A percentile compares a stretch with the other conserved stretches of the same genome.
Evolutionary conservation across 805 yeast genomes (phyloP).

Genomic region (Candida mattraensis): DNA sequence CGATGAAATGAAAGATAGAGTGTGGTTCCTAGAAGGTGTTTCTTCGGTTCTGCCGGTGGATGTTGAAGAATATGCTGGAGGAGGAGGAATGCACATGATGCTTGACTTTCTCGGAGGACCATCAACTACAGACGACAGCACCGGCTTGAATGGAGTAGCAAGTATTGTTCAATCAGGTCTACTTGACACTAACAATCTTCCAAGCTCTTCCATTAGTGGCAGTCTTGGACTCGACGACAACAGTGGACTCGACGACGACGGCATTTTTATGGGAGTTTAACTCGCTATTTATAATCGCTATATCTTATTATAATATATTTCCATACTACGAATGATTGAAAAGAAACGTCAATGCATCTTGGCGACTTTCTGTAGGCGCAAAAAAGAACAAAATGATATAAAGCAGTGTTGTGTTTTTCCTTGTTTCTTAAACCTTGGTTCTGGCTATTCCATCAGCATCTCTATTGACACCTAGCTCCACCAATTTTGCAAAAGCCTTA

Average conservation of each 20-base stretch:
- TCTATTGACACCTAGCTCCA: conserved; percentile 44
- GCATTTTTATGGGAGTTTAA: conserved; percentile 27
- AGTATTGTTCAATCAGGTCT: conserved; percentile 45
- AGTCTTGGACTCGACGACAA: conserved; percentile 52
- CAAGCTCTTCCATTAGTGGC: conserved; percentile 47
- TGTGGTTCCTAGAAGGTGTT: conserved; percentile 94
- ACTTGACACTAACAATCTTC: conserved; percentile 54
- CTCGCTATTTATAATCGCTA: no score
- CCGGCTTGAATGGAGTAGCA: conserved; percentile 43
- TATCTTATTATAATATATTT: no score
- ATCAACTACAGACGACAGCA: conserved; percentile 34
- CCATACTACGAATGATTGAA: no score
- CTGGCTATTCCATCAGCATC: conserved; percentile 35
- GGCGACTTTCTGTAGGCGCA: no score
- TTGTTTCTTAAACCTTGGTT: conserved; percentile 22
- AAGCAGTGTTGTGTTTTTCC: background rate
- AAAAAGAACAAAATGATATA: no score
- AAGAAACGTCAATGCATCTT: no score
- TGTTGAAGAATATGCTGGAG: conserved; percentile 87
- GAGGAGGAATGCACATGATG: conserved; percentile 94
- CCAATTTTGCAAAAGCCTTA: conserved; percentile 62
- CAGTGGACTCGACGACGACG: conserved; percentile 51
- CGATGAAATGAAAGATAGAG: conserved; percentile 81
- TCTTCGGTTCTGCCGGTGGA: conserved; percentile 86
- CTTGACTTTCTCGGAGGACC: conserved; percentile 78